Percentiles rank a stretch among this genome's conserved stretches.
Conservation (phyloP, 805 yeast genomes). For the Danielozyma ontarioensis region DNA sequence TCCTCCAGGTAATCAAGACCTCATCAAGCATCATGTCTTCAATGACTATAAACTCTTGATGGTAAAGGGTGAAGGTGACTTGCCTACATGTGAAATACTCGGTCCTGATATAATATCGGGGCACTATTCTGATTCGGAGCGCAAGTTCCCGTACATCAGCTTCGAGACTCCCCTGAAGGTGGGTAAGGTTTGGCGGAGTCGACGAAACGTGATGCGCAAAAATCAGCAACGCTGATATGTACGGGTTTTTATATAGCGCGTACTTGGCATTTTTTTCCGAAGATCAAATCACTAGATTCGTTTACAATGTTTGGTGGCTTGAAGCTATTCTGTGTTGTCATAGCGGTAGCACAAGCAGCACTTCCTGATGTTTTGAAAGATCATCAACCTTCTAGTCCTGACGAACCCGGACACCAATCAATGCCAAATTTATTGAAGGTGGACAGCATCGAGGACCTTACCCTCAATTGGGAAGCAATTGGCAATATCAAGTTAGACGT, state of each 20-base stretch:
- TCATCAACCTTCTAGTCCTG: neutral
- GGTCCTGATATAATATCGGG: conserved; percentile 18
- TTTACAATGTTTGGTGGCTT: too few species aligned
- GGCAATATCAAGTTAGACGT: conserved; percentile 40
- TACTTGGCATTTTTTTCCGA: too few species aligned
- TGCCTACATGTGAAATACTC: conserved; percentile 55
- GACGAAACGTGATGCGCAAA: conserved; percentile 49
- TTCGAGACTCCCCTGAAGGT: conserved; percentile 35
- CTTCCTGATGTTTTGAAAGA: neutral
- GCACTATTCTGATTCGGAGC: conserved; percentile 31
- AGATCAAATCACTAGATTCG: too few species aligned
- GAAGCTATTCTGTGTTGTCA: neutral
- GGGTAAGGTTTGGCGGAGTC: conserved; percentile 53
- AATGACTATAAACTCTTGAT: conserved; percentile 34
- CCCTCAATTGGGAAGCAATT: conserved; percentile 32
- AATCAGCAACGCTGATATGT: neutral
- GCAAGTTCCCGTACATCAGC: conserved; percentile 14
- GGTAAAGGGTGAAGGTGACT: conserved; percentile 59
- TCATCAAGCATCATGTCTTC: conserved; percentile 2
- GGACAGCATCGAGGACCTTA: conserved; percentile 18
- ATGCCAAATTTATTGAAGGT: conserved; percentile 34
- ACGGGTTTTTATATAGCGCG: too few species aligned
- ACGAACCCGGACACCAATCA: conserved; percentile 14
- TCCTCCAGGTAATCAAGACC: conserved; percentile 30
- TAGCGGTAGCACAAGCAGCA: neutral